These are phyloP conservation scores for Oryza officinalis DNA, from an alignment of 176 grass and related monocot species.

Conservation along the genomic window DNA sequence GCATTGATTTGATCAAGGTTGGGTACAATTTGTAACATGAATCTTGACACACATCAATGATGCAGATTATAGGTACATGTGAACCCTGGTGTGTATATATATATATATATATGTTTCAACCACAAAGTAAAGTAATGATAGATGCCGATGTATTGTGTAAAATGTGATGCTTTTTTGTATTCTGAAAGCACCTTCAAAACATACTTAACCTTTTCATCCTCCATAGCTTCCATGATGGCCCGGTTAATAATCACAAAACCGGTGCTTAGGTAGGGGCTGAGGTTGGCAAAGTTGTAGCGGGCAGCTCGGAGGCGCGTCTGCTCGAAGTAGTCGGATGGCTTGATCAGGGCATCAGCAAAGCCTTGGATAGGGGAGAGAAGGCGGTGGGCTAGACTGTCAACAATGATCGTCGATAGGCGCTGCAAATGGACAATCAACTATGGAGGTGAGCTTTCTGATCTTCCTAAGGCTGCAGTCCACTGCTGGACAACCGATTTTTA, in stretches of 20 bases:
- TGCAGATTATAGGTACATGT: too few species aligned
- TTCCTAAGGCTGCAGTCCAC: slow-evolving; percentile 34
- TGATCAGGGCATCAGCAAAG: slow-evolving; percentile 22
- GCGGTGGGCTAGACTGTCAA: slow-evolving; percentile 40
- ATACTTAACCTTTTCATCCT: slow-evolving; percentile 32
- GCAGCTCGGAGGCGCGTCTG: too few species aligned
- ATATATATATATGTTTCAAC: too few species aligned
- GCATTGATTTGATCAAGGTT: too few species aligned
- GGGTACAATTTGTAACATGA: too few species aligned
- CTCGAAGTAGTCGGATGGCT: slow-evolving; percentile 22
- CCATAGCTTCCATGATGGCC: slow-evolving; percentile 56
- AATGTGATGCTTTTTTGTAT: not conserved
- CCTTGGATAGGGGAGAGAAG: slow-evolving; percentile 5
- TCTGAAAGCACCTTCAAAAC: not conserved
- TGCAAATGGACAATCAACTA: slow-evolving; percentile 29
- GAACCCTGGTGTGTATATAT: too few species aligned
- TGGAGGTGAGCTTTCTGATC: slow-evolving; percentile 26
- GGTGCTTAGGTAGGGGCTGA: slow-evolving; percentile 23
- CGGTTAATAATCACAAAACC: slow-evolving; percentile 52
- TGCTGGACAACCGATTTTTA: too few species aligned
- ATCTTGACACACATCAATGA: too few species aligned
- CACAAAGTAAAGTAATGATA: not conserved
- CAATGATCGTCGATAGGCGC: slow-evolving; percentile 33
- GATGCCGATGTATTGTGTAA: not conserved
- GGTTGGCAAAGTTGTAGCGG: not conserved